phyloP scores from a whole-genome alignment of 1,284 basidiomycete species.

The Tilletia caries region DNA sequence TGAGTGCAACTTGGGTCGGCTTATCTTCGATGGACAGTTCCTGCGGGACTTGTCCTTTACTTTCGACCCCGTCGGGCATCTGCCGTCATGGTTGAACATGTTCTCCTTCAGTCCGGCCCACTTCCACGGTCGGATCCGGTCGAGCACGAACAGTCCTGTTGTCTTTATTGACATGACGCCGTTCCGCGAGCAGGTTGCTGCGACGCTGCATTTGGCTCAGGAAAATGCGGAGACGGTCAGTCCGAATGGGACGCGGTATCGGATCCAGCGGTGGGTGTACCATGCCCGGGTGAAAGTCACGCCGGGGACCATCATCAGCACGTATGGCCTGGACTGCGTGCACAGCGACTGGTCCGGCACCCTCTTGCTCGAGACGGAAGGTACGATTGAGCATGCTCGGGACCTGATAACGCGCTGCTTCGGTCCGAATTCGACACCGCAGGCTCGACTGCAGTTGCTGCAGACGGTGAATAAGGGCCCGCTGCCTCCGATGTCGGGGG shows the following conservation, averaged over 20 bases:
- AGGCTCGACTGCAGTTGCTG: not conserved
- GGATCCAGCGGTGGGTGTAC: slow-evolving; percentile 55
- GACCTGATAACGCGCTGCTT: slow-evolving; percentile 38
- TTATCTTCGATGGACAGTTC: slow-evolving; percentile 54
- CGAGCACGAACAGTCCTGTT: slow-evolving; percentile 36
- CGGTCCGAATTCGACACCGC: not conserved
- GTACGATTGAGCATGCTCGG: slow-evolving; percentile 48
- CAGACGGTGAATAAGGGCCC: not conserved
- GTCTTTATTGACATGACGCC: slow-evolving; percentile 50
- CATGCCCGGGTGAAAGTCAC: slow-evolving; percentile 46
- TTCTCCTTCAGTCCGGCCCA: slow-evolving; percentile 53
- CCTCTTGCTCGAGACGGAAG: slow-evolving; percentile 47
- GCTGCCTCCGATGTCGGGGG: not conserved
- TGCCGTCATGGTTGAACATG: slow-evolving; percentile 54
- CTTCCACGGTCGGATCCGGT: slow-evolving; percentile 55
- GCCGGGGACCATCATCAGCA: slow-evolving; percentile 32
- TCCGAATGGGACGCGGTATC: slow-evolving; percentile 51
- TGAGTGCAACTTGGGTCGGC: slow-evolving; percentile 42
- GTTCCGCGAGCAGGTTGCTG: slow-evolving; percentile 49
- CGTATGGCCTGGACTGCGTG: slow-evolving; percentile 31
- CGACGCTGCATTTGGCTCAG: slow-evolving; percentile 51
- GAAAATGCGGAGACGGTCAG: slow-evolving; percentile 53
- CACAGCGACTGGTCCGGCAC: slow-evolving; percentile 30
- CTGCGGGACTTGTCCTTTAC: slow-evolving; percentile 49
- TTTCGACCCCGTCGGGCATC: slow-evolving; percentile 53